These are phyloP conservation scores for Paralagenidium karlingii DNA, from an alignment of 352 stramenopile species.

Conservation along the genomic window DNA sequence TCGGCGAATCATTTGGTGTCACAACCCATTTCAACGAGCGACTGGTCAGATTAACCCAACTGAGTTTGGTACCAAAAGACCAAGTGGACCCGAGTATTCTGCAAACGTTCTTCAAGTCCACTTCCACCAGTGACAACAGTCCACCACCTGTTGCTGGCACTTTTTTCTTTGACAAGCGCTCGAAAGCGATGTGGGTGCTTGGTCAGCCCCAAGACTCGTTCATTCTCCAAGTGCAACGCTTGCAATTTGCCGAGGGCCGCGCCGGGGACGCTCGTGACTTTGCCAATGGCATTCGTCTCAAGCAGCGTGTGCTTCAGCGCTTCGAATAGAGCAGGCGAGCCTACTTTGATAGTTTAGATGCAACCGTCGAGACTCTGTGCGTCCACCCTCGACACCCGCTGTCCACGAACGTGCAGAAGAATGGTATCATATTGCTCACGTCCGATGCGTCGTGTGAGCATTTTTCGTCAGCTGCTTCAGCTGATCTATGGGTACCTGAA, in stretches of 20 bases:
- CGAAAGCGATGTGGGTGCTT: conserved; percentile 56
- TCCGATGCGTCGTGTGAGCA: too few species aligned
- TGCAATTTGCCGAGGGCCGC: conserved; percentile 57
- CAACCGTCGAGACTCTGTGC: too few species aligned
- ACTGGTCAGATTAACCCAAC: conserved; percentile 53
- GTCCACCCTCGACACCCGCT: too few species aligned
- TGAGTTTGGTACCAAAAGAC: neutral
- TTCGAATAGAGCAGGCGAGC: too few species aligned
- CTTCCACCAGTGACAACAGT: conserved; percentile 5
- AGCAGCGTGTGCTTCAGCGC: too few species aligned
- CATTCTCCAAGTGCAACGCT: conserved; percentile 51
- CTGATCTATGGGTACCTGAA: too few species aligned
- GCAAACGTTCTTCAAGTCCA: conserved; percentile 1
- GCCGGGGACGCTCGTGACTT: conserved; percentile 55
- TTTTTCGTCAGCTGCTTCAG: too few species aligned
- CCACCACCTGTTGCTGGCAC: conserved; percentile 14
- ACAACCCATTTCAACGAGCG: conserved; percentile 47
- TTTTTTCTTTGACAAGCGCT: conserved; percentile 72
- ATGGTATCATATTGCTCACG: too few species aligned
- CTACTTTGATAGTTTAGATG: too few species aligned
- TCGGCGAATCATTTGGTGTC: conserved; percentile 63
- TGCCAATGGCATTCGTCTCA: conserved; percentile 66
- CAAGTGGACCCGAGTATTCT: neutral
- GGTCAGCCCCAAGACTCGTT: conserved; percentile 36
- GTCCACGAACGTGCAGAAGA: too few species aligned